phyloP scores from a whole-genome alignment of 495 filamentous ascomycete genomes.

The Cercophora scortea region DNA sequence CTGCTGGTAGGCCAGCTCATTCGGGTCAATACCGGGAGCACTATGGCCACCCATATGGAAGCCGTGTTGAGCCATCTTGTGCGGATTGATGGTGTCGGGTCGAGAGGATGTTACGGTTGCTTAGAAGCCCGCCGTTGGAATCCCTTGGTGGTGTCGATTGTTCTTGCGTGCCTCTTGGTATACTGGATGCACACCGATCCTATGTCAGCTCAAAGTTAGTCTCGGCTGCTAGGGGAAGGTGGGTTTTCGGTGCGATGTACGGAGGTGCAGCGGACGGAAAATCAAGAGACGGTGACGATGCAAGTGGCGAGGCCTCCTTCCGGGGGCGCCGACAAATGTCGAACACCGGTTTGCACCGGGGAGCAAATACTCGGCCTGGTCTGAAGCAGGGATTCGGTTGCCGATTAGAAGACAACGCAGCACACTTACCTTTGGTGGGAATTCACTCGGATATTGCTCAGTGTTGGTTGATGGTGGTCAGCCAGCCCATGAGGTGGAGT shows the following conservation, averaged over 20 bases:
- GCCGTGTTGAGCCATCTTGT: slow-evolving; percentile 48
- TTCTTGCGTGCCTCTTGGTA: neutral
- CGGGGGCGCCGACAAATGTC: neutral
- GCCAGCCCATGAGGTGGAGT: slow-evolving; percentile 3
- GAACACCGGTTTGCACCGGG: neutral
- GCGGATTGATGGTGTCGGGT: neutral
- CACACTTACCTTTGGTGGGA: neutral
- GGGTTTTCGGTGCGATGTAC: no score
- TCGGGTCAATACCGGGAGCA: slow-evolving; percentile 69
- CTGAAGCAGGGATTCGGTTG: neutral
- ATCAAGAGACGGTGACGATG: neutral
- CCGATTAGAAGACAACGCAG: neutral
- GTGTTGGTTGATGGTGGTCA: slow-evolving; percentile 1
- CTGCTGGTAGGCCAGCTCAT: slow-evolving; percentile 65
- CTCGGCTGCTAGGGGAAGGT: no score
- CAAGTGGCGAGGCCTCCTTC: neutral
- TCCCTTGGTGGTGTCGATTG: neutral
- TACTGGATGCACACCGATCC: no score
- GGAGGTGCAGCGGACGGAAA: neutral
- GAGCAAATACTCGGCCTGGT: neutral
- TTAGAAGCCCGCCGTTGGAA: slow-evolving; percentile 2
- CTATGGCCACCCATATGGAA: slow-evolving; percentile 60
- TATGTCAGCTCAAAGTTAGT: no score
- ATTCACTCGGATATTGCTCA: neutral
- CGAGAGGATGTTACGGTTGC: neutral